Evolutionary conservation across 306 rosid species (phyloP).

Genomic region (Mimosa bimucronata): DNA sequence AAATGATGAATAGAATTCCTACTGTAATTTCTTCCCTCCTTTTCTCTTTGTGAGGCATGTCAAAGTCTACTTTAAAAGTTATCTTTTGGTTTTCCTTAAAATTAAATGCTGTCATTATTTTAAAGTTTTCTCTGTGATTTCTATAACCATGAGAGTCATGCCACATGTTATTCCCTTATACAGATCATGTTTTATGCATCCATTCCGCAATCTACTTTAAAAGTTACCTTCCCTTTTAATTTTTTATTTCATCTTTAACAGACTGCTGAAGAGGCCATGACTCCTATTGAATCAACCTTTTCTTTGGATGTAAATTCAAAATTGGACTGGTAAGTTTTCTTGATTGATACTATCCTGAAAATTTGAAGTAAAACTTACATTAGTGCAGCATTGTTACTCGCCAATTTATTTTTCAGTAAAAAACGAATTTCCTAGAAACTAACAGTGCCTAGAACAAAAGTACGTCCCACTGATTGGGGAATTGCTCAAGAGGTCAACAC

Average conservation of each 20-base stretch:
- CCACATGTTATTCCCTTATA: constrained; percentile 11
- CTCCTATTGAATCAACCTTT: constrained; percentile 95
- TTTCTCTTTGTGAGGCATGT: constrained; percentile 1
- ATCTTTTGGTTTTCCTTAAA: constrained; percentile 22
- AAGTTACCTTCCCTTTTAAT: constrained; percentile 1
- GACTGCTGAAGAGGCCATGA: constrained; percentile 98
- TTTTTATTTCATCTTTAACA: constrained; percentile 36
- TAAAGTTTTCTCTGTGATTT: background rate
- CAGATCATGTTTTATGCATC: background rate
- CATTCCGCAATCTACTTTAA: constrained; percentile 15
- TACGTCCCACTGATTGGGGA: constrained; percentile 7
- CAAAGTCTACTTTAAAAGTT: background rate
- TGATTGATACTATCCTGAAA: background rate
- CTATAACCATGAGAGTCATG: constrained; percentile 19
- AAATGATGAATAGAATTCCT: constrained; percentile 1
- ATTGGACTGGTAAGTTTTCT: constrained; percentile 80
- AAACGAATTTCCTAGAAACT: background rate
- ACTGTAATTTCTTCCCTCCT: background rate
- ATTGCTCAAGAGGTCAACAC: background rate
- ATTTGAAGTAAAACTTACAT: background rate
- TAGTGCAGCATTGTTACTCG: background rate
- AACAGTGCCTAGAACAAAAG: background rate
- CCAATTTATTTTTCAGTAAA: background rate
- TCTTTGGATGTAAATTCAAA: constrained; percentile 91
- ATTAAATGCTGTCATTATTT: background rate